These are phyloP conservation scores for Pezicula radicicola DNA, from an alignment of 2,329 filamentous ascomycete species.

Conservation along the genomic window DNA sequence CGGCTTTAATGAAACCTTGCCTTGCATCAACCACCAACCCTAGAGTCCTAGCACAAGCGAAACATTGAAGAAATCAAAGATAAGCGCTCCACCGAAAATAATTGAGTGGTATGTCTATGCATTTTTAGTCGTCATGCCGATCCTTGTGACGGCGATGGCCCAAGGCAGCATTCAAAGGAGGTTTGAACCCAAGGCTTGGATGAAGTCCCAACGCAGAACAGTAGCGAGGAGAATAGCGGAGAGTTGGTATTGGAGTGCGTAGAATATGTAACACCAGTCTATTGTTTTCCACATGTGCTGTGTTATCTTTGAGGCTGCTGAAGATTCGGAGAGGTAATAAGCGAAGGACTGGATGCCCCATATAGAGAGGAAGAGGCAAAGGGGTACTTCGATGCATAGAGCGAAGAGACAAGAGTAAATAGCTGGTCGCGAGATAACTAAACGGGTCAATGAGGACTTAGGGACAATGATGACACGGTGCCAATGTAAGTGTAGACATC, in stretches of 20 bases:
- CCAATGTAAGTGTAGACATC: constrained; percentile 69
- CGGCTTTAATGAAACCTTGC: constrained; percentile 5
- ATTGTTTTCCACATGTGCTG: constrained; percentile 57
- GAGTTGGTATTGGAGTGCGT: constrained; percentile 62
- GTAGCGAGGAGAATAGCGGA: constrained; percentile 62
- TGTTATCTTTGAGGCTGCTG: constrained; percentile 56
- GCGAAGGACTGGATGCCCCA: constrained; percentile 60
- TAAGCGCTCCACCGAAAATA: constrained; percentile 66
- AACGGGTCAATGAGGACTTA: constrained; percentile 48
- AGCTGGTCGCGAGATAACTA: no score
- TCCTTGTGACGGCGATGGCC: constrained; percentile 58
- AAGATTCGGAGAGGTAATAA: constrained; percentile 54
- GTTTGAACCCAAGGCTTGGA: constrained; percentile 64
- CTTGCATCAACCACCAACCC: constrained; percentile 13
- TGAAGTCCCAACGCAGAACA: constrained; percentile 63
- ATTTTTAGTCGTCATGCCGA: constrained; percentile 43
- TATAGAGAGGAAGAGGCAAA: constrained; percentile 60
- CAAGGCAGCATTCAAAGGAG: constrained; percentile 67
- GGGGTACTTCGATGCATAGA: constrained; percentile 54
- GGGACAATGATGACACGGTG: constrained; percentile 68
- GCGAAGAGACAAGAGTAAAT: constrained; percentile 50
- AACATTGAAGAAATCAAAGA: constrained; percentile 56
- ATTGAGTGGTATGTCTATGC: constrained; percentile 67
- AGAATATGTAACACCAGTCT: constrained; percentile 69
- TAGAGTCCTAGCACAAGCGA: constrained; percentile 11